Evolutionary conservation across 164 flowering plant genomes (phyloP).

Genomic region (Magnolia sinica): DNA sequence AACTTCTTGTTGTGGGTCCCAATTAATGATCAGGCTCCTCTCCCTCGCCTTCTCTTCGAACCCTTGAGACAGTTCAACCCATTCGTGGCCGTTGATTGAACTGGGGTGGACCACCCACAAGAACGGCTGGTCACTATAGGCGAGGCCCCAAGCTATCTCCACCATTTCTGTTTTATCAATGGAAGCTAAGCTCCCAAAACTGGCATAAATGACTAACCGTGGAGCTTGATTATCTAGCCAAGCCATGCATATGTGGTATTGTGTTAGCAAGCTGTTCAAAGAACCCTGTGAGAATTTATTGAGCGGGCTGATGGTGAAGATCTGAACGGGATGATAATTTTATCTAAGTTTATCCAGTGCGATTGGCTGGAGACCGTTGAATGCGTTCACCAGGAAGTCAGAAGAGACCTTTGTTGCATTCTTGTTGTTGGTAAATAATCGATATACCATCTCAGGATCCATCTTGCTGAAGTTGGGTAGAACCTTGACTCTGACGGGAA

Average conservation of each 20-base stretch:
- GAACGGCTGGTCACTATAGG: conserved; percentile 29
- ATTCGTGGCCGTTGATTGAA: conserved; percentile 28
- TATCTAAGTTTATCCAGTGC: conserved; percentile 9
- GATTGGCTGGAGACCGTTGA: conserved; percentile 16
- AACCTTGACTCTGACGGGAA: conserved; percentile 37
- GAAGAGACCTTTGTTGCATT: conserved; percentile 18
- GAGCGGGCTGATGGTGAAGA: conserved; percentile 38
- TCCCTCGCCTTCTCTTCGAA: conserved; percentile 3
- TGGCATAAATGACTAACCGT: conserved; percentile 30
- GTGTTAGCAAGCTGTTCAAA: conserved; percentile 21
- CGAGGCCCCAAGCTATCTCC: conserved; percentile 37
- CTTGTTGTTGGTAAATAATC: not conserved
- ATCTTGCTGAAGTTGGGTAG: conserved; percentile 7
- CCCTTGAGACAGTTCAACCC: conserved; percentile 3
- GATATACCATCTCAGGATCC: not conserved
- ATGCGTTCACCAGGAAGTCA: conserved; percentile 29
- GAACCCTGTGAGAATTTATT: conserved; percentile 19
- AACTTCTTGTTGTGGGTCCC: conserved; percentile 34
- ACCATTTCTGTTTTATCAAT: conserved; percentile 17
- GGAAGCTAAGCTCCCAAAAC: conserved; percentile 36
- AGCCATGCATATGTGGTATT: conserved; percentile 23
- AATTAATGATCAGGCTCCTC: conserved; percentile 26
- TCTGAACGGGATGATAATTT: conserved; percentile 12
- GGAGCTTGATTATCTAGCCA: conserved; percentile 39
- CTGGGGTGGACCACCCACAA: conserved; percentile 45